Evolutionary conservation across 2,329 filamentous ascomycete species (phyloP).

Genomic region (Paecilomyces niveus): DNA sequence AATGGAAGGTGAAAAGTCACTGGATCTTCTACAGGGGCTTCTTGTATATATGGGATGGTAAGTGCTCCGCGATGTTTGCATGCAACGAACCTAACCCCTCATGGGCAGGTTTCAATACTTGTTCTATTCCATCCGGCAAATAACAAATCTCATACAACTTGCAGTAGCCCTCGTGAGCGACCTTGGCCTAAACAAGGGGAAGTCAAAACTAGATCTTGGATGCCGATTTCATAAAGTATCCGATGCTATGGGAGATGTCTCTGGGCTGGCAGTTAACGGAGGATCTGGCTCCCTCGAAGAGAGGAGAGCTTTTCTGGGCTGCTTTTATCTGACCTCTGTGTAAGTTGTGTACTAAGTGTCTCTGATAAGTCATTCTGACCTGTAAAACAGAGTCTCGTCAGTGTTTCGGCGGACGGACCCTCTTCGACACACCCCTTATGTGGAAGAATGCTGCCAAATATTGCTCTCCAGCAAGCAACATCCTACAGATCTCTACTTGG

Average conservation of each 20-base stretch:
- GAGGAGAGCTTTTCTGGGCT: slow-evolving; percentile 3
- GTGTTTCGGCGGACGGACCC: neutral
- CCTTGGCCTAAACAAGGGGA: slow-evolving; percentile 14
- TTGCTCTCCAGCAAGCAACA: neutral
- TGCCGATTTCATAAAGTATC: neutral
- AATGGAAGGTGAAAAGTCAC: slow-evolving; percentile 18
- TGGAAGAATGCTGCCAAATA: slow-evolving; percentile 3
- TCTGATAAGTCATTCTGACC: neutral
- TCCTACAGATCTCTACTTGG: slow-evolving; percentile 1
- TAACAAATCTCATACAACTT: slow-evolving; percentile 22
- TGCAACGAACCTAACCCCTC: neutral
- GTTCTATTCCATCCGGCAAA: slow-evolving; percentile 5
- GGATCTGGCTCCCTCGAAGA: slow-evolving; percentile 1
- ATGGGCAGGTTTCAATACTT: neutral
- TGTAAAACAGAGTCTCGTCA: neutral
- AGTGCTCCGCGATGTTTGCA: neutral
- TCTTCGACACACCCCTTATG: slow-evolving; percentile 2
- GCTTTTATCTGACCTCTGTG: slow-evolving; percentile 2
- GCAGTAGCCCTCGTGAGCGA: slow-evolving; percentile 23
- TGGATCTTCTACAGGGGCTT: slow-evolving; percentile 28
- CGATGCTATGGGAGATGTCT: neutral
- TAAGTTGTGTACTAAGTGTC: neutral
- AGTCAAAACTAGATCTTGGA: neutral
- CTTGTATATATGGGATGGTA: slow-evolving; percentile 25
- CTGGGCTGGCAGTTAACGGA: neutral